Base-by-base conservation (phyloP, 805 yeast genomes). In the Monosporozyma servazzii region DNA sequence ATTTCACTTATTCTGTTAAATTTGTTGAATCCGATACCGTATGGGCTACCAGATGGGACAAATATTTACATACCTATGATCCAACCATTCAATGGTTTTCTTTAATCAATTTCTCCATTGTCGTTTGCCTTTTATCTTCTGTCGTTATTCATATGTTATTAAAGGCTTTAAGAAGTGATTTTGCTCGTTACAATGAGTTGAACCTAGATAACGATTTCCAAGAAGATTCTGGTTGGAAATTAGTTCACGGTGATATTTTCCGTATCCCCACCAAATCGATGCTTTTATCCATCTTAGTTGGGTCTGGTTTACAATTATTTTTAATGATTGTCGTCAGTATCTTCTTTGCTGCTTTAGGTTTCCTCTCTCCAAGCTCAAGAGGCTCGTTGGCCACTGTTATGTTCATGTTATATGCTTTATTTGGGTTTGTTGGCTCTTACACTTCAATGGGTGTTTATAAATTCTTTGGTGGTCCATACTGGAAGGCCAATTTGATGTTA, bases 11-110 rank as follows among this genome's bases (percentile, higher is more conserved):
- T 69, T 82, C 93, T 2, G 93, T 91, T 18, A 71, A 66, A 36
- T 93, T 91, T 75, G 66, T 71, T 20, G 78, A 77, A 50, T 84
- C 91, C 8, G 75, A 73, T 5, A 86, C 93, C 2, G 80, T 82
- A 3, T 93, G 98, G 98, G 98, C 97, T 33, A 91, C 98, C 2
- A 82, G 99, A 72, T 93, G 99, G 99, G 99, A 93, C 69, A 88
- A 88, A 69, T 93, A 93, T 66, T 75, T 93, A 62, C 95, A 88
- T 60, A 93, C 86, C 23, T 86, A 83, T 66, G 96, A 88, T 64
- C 95, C 97, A 52, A 84, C 85, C 64, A 86, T 93, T 59, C 97
- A 93, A 71, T 91, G 98, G 97, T 87, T 89, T 62, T 88, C 97
- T 1, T 78, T 93, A 60, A 72, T 89, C 58, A 89, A 89, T 71